Evolutionary conservation across 2,329 filamentous ascomycete genomes (phyloP), one percentile per base, ranked within the genome.

Genomic region (Didymella segeticola): DNA sequence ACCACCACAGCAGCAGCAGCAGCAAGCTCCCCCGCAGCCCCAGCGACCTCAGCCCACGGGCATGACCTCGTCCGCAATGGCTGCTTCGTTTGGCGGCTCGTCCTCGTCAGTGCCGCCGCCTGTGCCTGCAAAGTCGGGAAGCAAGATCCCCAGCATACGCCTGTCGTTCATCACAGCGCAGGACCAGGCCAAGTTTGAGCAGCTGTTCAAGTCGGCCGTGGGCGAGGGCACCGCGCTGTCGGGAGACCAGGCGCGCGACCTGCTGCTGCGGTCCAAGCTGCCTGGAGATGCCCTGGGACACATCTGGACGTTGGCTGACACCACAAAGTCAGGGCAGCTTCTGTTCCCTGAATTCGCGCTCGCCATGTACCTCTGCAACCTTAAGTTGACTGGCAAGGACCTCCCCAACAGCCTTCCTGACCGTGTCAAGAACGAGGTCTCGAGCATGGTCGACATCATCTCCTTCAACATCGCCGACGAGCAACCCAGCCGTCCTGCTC

Each of bases 361-460:
- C 53, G 91, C 95, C 58, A 98, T 99, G 95, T 99, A 99, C 68
- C 85, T 99, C 26, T 99, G 95, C 81, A 99, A 98, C 71, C 73
- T 99, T 63, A 95, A 89, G 73, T 81, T 98, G 53, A 95, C 91
- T 0, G 91, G 92, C 54, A 96, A 96, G 76, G 81, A 87, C 0
- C 77, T 99, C 20, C 95, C 95, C 0, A 70, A 82, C 2, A 75
- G 72, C 5, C 81, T 99, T 9, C 95, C 95, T 0, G 92, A 97
- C 26, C 89, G 86, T 54, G 88, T 99, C 61, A 89, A 87, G 79
- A 99, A 99, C 68, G 95, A 99, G 75, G 95, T 99, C 15, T 98
- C 93, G 3, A 96, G 95, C 77, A 98, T 99, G 93, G 95, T 99
- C 33, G 95, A 99, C 71, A 99, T 99, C 51, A 99, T 99, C 71